Evolutionary conservation across 2,329 filamentous ascomycete genomes (phyloP).

Genomic region (Neopestalotiopsis rosae): DNA sequence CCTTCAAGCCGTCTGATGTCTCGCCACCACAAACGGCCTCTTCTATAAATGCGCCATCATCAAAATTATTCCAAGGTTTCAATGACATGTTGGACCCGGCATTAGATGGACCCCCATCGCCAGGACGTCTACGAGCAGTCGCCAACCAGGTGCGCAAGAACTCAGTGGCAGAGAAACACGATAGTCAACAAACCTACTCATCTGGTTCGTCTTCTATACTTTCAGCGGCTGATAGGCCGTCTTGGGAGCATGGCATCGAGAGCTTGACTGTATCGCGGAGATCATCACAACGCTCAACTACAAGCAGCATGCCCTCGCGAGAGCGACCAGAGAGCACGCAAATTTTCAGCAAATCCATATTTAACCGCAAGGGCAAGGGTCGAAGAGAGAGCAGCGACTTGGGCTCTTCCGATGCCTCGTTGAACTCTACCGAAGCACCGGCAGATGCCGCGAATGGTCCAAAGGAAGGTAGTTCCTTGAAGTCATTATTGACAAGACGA

Average conservation of each 20-base stretch:
- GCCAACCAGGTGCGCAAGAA: conserved; percentile 60
- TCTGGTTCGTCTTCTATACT: conserved; percentile 62
- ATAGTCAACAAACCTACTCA: conserved; percentile 54
- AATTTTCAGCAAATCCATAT: conserved; percentile 64
- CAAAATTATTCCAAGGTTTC: conserved; percentile 25
- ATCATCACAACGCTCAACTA: conserved; percentile 61
- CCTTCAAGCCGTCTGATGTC: conserved; percentile 24
- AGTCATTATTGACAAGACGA: conserved; percentile 57
- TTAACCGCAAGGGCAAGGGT: conserved; percentile 57
- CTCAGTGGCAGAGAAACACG: conserved; percentile 53
- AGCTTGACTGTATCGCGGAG: conserved; percentile 56
- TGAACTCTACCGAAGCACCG: conserved; percentile 51
- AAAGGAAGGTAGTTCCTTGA: conserved; percentile 51
- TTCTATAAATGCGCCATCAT: conserved; percentile 22
- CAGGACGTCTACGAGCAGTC: conserved; percentile 36
- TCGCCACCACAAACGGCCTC: conserved; percentile 23
- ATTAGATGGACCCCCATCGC: conserved; percentile 63
- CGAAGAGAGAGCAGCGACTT: conserved; percentile 58
- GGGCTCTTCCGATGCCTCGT: conserved; percentile 52
- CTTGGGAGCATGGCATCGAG: conserved; percentile 57
- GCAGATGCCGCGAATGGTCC: conserved; percentile 38
- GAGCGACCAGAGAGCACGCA: conserved; percentile 66
- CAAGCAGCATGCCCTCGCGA: conserved; percentile 55
- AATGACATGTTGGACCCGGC: conserved; percentile 60
- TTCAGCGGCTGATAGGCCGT: conserved; percentile 51